These are phyloP conservation scores for Histomonas meleagridis DNA, from an alignment of 208 protist genomes.

Conservation along the genomic window DNA sequence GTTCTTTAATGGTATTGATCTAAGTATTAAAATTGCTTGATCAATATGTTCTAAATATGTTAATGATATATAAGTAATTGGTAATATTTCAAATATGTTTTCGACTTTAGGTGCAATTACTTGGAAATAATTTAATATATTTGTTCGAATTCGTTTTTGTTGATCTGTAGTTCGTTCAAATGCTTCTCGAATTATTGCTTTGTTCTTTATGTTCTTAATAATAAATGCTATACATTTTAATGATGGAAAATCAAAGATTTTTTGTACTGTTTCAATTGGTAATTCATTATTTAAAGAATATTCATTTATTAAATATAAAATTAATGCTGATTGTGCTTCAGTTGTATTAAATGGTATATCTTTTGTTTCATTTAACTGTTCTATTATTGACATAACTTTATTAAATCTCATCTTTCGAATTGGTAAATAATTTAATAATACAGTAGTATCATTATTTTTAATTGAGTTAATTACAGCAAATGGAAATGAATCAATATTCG, in stretches of 20 bases:
- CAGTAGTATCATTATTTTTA: not conserved
- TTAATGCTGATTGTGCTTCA: too few relatives aligned
- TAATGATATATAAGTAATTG: not conserved
- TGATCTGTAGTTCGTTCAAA: not conserved
- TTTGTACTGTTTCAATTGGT: too few relatives aligned
- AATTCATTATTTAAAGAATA: too few relatives aligned
- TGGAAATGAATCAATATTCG: not conserved
- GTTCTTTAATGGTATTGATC: not conserved
- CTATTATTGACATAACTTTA: not conserved
- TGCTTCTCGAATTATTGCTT: not conserved
- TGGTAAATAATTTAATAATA: not conserved
- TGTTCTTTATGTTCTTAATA: not conserved
- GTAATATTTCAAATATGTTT: not conserved
- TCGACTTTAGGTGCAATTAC: not conserved
- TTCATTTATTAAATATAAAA: too few relatives aligned
- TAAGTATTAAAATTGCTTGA: not conserved
- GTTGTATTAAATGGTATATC: too few relatives aligned
- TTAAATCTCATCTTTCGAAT: not conserved
- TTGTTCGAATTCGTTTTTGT: not conserved
- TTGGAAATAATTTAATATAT: not conserved
- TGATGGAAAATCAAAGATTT: too few relatives aligned
- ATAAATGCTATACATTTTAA: too few relatives aligned
- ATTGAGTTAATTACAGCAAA: not conserved
- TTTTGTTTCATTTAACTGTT: too few relatives aligned
- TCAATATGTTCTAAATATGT: not conserved